A percentile compares a stretch with the other conserved stretches of the same genome.
These are phyloP conservation scores for Apiospora rasikravindrae DNA, from an alignment of 2,329 filamentous ascomycete genomes.

Conservation along the genomic window DNA sequence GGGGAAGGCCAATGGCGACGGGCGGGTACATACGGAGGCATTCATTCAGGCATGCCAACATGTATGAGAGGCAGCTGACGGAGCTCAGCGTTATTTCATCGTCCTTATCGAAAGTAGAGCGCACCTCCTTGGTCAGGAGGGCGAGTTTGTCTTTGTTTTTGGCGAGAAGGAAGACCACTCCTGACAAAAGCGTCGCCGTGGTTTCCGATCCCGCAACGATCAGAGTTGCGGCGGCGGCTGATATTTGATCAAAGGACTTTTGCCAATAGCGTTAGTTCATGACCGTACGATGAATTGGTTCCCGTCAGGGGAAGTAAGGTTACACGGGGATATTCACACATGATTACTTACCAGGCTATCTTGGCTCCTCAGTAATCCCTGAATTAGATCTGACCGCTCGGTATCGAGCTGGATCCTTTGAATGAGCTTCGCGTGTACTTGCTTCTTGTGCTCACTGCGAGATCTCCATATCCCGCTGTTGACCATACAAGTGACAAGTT, in stretches of 20 bases:
- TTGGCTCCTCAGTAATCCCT: conserved; percentile 37
- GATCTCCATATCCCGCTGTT: conserved; percentile 23
- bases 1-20: conserved; percentile 31
- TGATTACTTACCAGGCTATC: conserved; percentile 21
- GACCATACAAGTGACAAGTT: conserved; percentile 26
- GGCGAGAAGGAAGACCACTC: conserved; percentile 46
- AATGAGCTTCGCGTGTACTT: conserved; percentile 32
- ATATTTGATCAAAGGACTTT: neutral
- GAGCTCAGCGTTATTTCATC: conserved; percentile 45
- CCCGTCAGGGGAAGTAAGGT: no score
- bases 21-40: conserved; percentile 48
- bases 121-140: conserved; percentile 46
- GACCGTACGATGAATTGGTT: no score
- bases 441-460: conserved; percentile 30
- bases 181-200: conserved; percentile 51
- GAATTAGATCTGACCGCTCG: conserved; percentile 40
- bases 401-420: conserved; percentile 35
- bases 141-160: conserved; percentile 40
- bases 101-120: conserved; percentile 42
- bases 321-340: neutral
- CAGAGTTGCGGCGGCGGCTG: conserved; percentile 32
- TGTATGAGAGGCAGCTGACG: conserved; percentile 40
- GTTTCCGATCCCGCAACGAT: conserved; percentile 58
- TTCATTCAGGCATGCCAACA: conserved; percentile 50
- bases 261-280: neutral